A percentile compares a stretch with the other conserved stretches of the same genome.
phyloP scores from a whole-genome alignment of 1,284 basidiomycete genomes.

The Marasmius fiardii region DNA sequence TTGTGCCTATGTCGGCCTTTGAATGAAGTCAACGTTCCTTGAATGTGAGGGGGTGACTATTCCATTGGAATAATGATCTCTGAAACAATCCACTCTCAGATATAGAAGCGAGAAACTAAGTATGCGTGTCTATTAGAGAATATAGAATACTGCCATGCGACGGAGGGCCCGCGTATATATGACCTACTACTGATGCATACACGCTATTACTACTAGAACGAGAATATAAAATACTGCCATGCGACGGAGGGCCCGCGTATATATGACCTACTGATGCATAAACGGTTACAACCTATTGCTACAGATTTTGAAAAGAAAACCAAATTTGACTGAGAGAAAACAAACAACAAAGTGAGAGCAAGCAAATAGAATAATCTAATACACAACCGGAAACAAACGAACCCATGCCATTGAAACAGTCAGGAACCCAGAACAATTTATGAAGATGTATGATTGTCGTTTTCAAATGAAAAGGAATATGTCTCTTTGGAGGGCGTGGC shows the following conservation, averaged over 20 bases:
- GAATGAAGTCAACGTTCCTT: too few species aligned
- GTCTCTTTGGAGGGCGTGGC: not conserved
- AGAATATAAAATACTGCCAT: not conserved
- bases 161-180: not conserved
- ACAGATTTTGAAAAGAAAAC: too few species aligned
- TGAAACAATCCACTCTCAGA: too few species aligned
- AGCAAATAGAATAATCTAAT: not conserved
- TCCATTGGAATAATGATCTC: too few species aligned
- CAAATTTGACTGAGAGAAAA: too few species aligned
- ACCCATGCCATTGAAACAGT: not conserved
- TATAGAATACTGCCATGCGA: not conserved
- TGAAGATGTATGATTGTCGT: not conserved
- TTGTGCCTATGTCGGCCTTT: too few species aligned
- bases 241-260: not conserved
- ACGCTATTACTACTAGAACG: not conserved
- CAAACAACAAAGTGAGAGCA: not conserved
- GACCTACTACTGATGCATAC: not conserved
- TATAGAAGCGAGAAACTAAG: not conserved
- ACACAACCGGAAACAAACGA: not conserved
- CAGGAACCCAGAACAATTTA: not conserved
- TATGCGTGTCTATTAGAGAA: not conserved
- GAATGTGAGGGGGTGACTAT: too few species aligned
- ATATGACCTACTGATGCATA: constrained; percentile 1
- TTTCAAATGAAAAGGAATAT: not conserved
- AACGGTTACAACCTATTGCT: not conserved